These are phyloP conservation scores for Golubevia pallescens DNA, from an alignment of 1,284 basidiomycete species.

Conservation along the genomic window DNA sequence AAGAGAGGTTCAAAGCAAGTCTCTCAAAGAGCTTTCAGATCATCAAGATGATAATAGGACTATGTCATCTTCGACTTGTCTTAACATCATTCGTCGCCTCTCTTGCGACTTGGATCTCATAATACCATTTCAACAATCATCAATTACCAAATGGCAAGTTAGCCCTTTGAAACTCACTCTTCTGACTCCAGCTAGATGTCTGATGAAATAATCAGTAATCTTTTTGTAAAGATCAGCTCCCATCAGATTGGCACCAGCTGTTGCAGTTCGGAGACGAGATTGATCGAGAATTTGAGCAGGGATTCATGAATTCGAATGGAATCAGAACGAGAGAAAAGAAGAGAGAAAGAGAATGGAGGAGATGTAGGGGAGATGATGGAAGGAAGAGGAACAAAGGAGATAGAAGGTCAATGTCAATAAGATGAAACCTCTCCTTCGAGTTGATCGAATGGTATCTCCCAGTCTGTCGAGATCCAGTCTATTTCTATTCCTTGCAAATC, in stretches of 20 bases:
- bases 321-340: too few species aligned
- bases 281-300: too few species aligned
- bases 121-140: too few species aligned
- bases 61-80: too few species aligned
- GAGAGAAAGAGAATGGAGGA: too few species aligned
- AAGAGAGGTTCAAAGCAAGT: not conserved
- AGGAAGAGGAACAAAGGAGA: not conserved
- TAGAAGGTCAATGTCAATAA: not conserved
- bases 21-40: not conserved
- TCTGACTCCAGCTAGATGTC: slow-evolving; percentile 31
- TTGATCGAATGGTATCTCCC: slow-evolving; percentile 22
- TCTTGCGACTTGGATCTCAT: too few species aligned
- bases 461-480: slow-evolving; percentile 11
- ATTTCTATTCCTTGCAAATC: too few species aligned
- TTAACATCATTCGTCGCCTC: too few species aligned
- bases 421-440: too few species aligned
- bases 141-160: too few species aligned
- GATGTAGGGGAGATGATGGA: not conserved
- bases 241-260: slow-evolving; percentile 52
- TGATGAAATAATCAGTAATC: slow-evolving; percentile 45
- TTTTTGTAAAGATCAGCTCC: slow-evolving; percentile 53
- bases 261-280: not conserved
- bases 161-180: not conserved
- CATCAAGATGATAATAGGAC: slow-evolving; percentile 4
- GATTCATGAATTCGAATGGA: too few species aligned